Evolutionary conservation across 352 stramenopile genomes (phyloP).

Genomic region (Phytophthora gonapodyides): DNA sequence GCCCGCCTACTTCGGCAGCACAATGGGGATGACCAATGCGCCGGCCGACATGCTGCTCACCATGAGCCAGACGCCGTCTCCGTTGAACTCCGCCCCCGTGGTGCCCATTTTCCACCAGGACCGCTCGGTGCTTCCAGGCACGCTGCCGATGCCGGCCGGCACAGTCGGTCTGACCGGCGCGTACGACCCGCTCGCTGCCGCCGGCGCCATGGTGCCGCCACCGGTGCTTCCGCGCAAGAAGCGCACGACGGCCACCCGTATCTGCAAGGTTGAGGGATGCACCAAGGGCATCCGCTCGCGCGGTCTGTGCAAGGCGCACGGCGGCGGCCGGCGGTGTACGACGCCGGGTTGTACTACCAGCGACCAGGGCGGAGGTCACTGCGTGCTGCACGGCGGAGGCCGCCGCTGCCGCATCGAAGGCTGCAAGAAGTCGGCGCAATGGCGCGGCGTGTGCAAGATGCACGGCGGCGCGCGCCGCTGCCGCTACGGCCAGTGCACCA

Average conservation of each 20-base stretch:
- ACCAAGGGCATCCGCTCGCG: conserved; percentile 80
- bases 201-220: conserved; percentile 10
- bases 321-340: conserved; percentile 77
- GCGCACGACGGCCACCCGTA: conserved; percentile 55
- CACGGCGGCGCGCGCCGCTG: conserved; percentile 83
- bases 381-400: conserved; percentile 82
- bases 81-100: conserved; percentile 13
- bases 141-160: conserved; percentile 18
- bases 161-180: neutral
- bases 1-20: conserved; percentile 28
- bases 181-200: conserved; percentile 14
- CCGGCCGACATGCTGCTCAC: conserved; percentile 33
- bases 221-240: conserved; percentile 50
- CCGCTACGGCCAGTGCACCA: conserved; percentile 74
- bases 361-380: conserved; percentile 87
- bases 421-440: conserved; percentile 85
- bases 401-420: conserved; percentile 73
- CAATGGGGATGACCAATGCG: conserved; percentile 22
- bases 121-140: conserved; percentile 10
- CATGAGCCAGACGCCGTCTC: conserved; percentile 27
- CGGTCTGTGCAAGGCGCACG: conserved; percentile 84
- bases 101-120: conserved; percentile 26
- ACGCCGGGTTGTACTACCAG: conserved; percentile 81
- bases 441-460: conserved; percentile 83
- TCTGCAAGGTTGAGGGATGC: conserved; percentile 78